Evolutionary conservation across 73 alveolate genomes (phyloP), one percentile per base, ranked within the genome.

Genomic region (Paramecium tetraurelia): DNA sequence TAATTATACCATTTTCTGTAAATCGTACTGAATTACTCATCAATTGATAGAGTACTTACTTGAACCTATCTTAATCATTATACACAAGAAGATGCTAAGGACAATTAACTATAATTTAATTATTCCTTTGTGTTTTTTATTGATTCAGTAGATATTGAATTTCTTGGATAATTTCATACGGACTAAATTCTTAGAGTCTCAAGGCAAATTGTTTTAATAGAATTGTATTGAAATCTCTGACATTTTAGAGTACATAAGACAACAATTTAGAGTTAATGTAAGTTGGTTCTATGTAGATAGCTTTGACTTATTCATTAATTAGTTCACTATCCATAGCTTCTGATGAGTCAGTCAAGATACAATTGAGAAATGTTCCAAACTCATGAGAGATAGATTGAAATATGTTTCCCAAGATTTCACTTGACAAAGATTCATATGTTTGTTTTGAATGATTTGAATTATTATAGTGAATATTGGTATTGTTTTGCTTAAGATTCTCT

Each of bases 21-120:
- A 75, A 75, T 36, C 87, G 12, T 29, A 75, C 38, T 2, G 87
- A 33, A 40, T 75, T 75, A 9, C 59, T 31, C 33, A 75, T 14
- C 41, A 75, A 18, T 75, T 75, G 16, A 75, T 75, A 75, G 4
- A 75, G 20, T 10, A 75, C 59, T 44, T 29, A 18, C 5, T 75
- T 75, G 18, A 75, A 75, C 35, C 87, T 75, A 36, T 75, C 87
- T 20, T 75, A 10, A 75, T 75, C 87, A 75, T 75, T 75, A 75
- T 33, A 75, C 2, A 75, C 58, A 12, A 75, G 38, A 14, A 75
- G 58, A n/a, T 36, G 3, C n/a, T 4, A 24, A 1, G 87, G 40
- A 18, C 87, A 75, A n/a, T 75, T 36, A 0, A 75, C 18, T 3
- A 33, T 75, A 24, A 75, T 33, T 12, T 29, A 14, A 33, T 33